Base-by-base conservation (phyloP, 2,329 filamentous ascomycete genomes). In the Pochonia chlamydosporia region DNA sequence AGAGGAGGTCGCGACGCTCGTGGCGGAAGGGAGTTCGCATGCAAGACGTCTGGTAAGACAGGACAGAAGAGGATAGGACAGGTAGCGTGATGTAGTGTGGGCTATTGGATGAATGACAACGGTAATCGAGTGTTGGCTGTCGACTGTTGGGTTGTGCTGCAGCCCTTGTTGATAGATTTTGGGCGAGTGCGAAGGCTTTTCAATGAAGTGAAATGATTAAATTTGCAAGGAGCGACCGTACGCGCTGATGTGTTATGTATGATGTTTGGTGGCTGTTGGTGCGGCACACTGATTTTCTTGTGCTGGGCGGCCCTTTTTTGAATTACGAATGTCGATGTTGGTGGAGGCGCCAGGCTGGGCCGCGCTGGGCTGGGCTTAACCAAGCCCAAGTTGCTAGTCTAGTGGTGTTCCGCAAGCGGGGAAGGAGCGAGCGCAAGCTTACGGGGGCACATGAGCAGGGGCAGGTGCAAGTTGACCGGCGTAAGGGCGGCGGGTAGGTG, bases 171-270 rank as follows among this genome's bases (percentile, higher is more conserved):
- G 31, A 18, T 18, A 16, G 31, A 35, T 35, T 35, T 11, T 1
- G n/a, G 31, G 31, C 7, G 31, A 18, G 31, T 16, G 5, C 20
- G 5, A 35, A 16, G 31, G 14, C 28, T 35, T 16, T 30, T 37
- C 13, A 25, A 25, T 9, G 16, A 20, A 14, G 14, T n/a, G n/a
- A 28, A n/a, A 14, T 7, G 30, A 16, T 21, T n/a, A 28, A 30
- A 20, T 10, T 13, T 43, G 45, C 45, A n/a, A 48, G 46, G 18
- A 48, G 40, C 40, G 40, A 44, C 46, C 26, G 35, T 3, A 40
- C 14, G 13, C 33, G 33, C 33, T 6, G 33, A 10, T 36, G 33
- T 36, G 13, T 8, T 36, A 7, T n/a, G 9, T 36, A 7, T 36
- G 13, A n/a, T 36, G 33, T 7, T 28, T 23, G 37, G 44, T 47